Evolutionary conservation across 2,329 filamentous ascomycete species (phyloP).

Genomic region (Ophiostoma angusticollis): DNA sequence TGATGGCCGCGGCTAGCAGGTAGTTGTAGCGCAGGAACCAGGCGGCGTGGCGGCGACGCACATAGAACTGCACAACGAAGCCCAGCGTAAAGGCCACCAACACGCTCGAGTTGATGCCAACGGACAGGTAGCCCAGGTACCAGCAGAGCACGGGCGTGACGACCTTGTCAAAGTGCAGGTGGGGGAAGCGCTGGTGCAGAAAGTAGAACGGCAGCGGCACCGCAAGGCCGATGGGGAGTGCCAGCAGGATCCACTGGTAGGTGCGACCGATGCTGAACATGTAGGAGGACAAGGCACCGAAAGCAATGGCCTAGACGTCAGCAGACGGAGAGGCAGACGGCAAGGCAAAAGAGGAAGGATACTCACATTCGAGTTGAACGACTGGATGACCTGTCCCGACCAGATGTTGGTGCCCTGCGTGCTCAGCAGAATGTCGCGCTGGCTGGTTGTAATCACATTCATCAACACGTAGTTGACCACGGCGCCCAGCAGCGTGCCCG

Average conservation of each 20-base stretch:
- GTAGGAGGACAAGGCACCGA: constrained; percentile 6
- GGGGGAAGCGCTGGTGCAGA: constrained; percentile 38
- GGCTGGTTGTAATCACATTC: constrained; percentile 23
- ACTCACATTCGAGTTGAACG: constrained; percentile 11
- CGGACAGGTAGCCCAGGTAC: constrained; percentile 18
- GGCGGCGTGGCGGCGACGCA: constrained; percentile 22
- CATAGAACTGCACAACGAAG: constrained; percentile 22
- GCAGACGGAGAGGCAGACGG: constrained; percentile 9
- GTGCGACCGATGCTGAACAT: constrained; percentile 44
- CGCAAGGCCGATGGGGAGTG: constrained; percentile 29
- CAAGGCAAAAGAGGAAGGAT: too few species aligned
- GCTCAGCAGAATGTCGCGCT: constrained; percentile 22
- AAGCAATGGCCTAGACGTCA: too few species aligned
- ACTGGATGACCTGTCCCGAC: constrained; percentile 28
- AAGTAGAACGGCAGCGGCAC: constrained; percentile 30
- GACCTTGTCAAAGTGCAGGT: constrained; percentile 54
- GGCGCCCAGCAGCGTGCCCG: constrained; percentile 23
- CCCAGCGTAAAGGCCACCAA: constrained; percentile 18
- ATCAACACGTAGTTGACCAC: constrained; percentile 35
- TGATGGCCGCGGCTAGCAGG: constrained; percentile 26
- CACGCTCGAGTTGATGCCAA: constrained; percentile 25
- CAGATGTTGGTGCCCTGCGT: constrained; percentile 28
- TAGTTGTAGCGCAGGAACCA: constrained; percentile 30
- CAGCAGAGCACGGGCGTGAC: constrained; percentile 17
- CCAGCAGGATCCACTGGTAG: constrained; percentile 50